Evolutionary conservation across 495 filamentous ascomycete genomes (phyloP).

Genomic region (Annulohypoxylon moriforme): DNA sequence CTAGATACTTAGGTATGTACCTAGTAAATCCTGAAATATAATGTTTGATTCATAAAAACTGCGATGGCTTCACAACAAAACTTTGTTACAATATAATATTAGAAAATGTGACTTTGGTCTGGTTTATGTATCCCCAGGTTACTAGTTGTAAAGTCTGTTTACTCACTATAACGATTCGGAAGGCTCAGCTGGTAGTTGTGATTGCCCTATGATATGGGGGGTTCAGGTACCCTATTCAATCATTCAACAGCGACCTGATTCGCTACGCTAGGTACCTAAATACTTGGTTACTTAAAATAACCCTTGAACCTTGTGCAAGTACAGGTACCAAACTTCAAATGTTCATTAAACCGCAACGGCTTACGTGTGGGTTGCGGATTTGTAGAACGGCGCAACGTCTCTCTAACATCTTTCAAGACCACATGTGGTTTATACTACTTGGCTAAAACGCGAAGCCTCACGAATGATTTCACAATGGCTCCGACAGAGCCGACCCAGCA

Average conservation of each 20-base stretch:
- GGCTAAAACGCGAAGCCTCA: slow-evolving; percentile 18
- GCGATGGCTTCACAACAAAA: neutral
- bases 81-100: too few relatives aligned
- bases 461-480: slow-evolving; percentile 47
- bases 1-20: neutral
- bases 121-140: too few relatives aligned
- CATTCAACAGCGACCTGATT: slow-evolving; percentile 32
- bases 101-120: too few relatives aligned
- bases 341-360: slow-evolving; percentile 23
- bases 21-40: neutral
- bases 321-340: slow-evolving; percentile 22
- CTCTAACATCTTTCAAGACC: slow-evolving; percentile 21
- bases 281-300: slow-evolving; percentile 9
- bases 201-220: slow-evolving; percentile 23
- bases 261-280: slow-evolving; percentile 15
- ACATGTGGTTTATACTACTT: slow-evolving; percentile 18
- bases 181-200: neutral
- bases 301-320: neutral
- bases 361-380: slow-evolving; percentile 41
- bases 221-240: slow-evolving; percentile 21
- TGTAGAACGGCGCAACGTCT: slow-evolving; percentile 36
- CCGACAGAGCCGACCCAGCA: slow-evolving; percentile 48
- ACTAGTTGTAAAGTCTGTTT: neutral
- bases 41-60: neutral
- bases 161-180: neutral